Evolutionary conservation across 2,329 filamentous ascomycete genomes (phyloP), one percentile per base, ranked within the genome.

Genomic region (Pseudogymnoascus sp.): DNA sequence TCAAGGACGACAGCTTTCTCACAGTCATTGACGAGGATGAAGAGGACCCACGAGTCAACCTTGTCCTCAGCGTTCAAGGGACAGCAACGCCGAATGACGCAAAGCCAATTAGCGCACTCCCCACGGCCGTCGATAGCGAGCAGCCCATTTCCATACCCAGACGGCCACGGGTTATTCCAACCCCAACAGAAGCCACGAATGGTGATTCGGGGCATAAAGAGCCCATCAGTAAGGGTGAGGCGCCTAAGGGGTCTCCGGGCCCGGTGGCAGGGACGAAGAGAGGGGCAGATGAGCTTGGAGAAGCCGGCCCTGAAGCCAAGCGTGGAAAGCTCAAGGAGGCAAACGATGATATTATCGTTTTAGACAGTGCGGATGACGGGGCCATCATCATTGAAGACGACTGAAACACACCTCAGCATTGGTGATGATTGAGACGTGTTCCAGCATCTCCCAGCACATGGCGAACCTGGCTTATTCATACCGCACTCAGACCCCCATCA

Each of bases 1-100:
- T 97, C 69, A 83, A 83, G 64, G 79, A 83, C 24, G 89, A 89
- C 67, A 87, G 83, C 61, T 93, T 96, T 73, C 76, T 98, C 66
- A 96, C 90, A 0, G 79, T 98, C 61, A 87, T 89, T n/a, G 95
- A 90, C 63, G 89, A 91, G 56, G 89, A 93, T 61, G 88, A 91
- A 43, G 82, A 88, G 0, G 81, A 85, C 59, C 82, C 89, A 0
- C 87, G 89, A 65, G 88, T 96, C 62, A 93, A 97, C 67, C 81
- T 98, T 2, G 82, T 93, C 61, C 79, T 97, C 12, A 83, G 85
- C 66, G 80, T 91, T 61, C 81, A 86, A 68, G 82, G 86, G 24
- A 46, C 28, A 14, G 63, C 76, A 76, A 26, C 67, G 65, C 5
- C 72, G 74, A 24, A 64, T 16, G 76, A 79, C 10, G 81, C 81